phyloP scores from a whole-genome alignment of 202 grass and related monocot species.

The Setaria viridis region DNA sequence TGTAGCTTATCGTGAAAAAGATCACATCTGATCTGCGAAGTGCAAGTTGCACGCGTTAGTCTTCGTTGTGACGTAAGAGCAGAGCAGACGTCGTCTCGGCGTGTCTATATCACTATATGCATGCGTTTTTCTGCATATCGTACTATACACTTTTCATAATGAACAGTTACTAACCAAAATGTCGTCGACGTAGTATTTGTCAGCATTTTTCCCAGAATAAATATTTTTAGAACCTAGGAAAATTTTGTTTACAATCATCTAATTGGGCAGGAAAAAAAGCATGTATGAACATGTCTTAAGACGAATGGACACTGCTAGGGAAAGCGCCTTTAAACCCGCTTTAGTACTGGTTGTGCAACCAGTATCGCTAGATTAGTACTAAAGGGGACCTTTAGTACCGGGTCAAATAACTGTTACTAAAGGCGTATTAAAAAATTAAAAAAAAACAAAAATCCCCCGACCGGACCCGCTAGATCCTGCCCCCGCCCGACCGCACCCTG shows the following conservation, averaged over 20 bases:
- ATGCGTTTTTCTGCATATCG: not conserved
- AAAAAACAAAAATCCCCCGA: too few relatives aligned
- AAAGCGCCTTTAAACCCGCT: too few relatives aligned
- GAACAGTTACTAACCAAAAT: not conserved
- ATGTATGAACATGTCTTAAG: too few relatives aligned
- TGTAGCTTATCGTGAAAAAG: not conserved
- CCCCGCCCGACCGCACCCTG: too few relatives aligned
- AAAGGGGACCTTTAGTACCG: too few relatives aligned
- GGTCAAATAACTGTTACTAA: too few relatives aligned
- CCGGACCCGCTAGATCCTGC: too few relatives aligned
- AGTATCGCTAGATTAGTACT: too few relatives aligned
- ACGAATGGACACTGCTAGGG: too few relatives aligned
- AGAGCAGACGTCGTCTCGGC: not conserved
- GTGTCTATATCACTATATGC: not conserved
- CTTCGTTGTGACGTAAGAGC: not conserved
- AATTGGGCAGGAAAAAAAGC: not conserved
- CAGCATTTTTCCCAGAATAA: not conserved
- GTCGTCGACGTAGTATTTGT: not conserved
- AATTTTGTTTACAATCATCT: not conserved
- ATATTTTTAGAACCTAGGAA: not conserved
- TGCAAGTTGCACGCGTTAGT: slow-evolving; percentile 36
- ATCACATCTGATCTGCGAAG: not conserved
- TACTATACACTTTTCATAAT: not conserved
- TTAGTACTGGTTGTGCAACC: too few relatives aligned
- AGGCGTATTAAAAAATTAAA: too few relatives aligned